Evolutionary conservation across 192 early-diverging fungal species (phyloP).

Genomic region (Coemansia sp.): DNA sequence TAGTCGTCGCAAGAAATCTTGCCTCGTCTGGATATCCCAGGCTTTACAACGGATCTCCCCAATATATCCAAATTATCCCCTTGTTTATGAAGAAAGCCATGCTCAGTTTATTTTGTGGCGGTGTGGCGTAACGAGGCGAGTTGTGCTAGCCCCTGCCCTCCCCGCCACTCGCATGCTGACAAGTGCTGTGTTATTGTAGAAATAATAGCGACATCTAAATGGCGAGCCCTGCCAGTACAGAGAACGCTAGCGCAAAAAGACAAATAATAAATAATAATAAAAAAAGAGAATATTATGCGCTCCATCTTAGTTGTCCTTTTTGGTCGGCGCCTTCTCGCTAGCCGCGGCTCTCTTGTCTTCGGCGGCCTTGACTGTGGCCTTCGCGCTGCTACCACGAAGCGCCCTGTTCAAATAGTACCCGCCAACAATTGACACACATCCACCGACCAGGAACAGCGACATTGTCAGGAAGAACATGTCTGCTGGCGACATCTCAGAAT

Average conservation of each 20-base stretch:
- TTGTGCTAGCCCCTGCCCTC: not conserved
- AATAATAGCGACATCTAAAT: not conserved
- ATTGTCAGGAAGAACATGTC: constrained; percentile 55
- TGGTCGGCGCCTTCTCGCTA: constrained; percentile 7
- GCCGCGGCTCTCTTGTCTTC: constrained; percentile 20
- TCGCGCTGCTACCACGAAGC: constrained; percentile 35
- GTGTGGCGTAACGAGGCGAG: not conserved
- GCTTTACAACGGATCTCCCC: not conserved
- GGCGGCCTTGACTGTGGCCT: constrained; percentile 29
- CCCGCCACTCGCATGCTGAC: not conserved
- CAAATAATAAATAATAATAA: constrained; percentile 1
- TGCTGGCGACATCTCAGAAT: constrained; percentile 54
- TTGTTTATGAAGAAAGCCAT: not conserved
- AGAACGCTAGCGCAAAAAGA: not conserved
- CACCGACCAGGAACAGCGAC: constrained; percentile 53
- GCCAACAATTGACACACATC: constrained; percentile 52
- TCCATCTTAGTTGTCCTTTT: constrained; percentile 2
- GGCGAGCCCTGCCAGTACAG: not conserved
- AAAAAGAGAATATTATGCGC: not conserved
- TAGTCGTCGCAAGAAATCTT: not conserved
- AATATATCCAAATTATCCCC: not conserved
- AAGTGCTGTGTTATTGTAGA: not conserved
- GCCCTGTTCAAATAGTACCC: constrained; percentile 54
- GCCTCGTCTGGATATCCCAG: not conserved
- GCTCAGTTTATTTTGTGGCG: not conserved